Base-by-base conservation (phyloP, 129 eudicot genomes). In the Flaveria ramosissima region DNA sequence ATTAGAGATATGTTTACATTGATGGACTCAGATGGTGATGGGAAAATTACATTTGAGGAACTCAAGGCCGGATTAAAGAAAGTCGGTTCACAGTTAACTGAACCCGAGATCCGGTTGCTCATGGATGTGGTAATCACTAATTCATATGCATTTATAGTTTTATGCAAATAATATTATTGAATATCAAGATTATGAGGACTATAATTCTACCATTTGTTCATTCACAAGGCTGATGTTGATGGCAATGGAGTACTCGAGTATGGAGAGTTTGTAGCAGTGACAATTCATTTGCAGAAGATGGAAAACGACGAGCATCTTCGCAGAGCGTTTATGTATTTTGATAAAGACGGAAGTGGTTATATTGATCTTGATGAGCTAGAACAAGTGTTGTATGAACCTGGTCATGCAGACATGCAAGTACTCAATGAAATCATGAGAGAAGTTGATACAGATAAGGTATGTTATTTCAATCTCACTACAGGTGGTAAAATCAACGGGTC, bases 231-330 rank as follows among this genome's bases (percentile, higher is more conserved):
- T 70, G 98, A 93, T 86, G 97, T 90, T 74, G 97, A 93, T 83
- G 97, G 97, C 69, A 93, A 89, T 65, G 98, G 98, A 71, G 86
- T 90, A 39, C 87, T 93, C 52, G 96, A 93, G 85, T 93, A 93
- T 24, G 98, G 97, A 71, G 98, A 93, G 89, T 93, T 93, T 85
- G 98, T 93, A 68, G 97, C 98, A 9, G 98, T 89, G 39, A 90
- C 96, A 23, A 93, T 93, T 77, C 98, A 93, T 83, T 72, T 93
- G 68, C 97, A 93, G 76, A 90, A 89, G 73, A 89, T 90, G 89
- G 97, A 93, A 80, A 90, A 93, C 9, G 98, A 93, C 30, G 98
- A 88, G 78, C 98, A 93, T 80, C 80, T 93, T 61, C 98, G 92
- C 7, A 82, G 85, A 87, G 97, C 98, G 21, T 93, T 93, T 68